These are phyloP conservation scores for Dissophora ornata DNA, from an alignment of 192 early-diverging fungal genomes.

Conservation along the genomic window DNA sequence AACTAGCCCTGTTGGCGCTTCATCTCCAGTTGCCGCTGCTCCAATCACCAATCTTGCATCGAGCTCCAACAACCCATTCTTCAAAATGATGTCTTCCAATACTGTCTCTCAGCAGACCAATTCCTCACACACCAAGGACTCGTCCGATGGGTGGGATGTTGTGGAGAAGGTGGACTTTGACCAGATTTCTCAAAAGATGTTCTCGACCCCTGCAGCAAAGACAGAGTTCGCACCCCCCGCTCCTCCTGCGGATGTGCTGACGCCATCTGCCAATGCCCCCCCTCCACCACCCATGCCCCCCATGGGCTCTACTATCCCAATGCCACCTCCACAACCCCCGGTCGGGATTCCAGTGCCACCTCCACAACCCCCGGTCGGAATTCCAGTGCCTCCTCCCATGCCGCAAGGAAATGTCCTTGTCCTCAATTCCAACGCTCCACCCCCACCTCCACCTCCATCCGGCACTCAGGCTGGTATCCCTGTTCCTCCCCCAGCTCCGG, in stretches of 20 bases:
- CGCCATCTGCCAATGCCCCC: conserved; percentile 10
- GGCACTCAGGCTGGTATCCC: conserved; percentile 9
- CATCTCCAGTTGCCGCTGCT: conserved; percentile 1
- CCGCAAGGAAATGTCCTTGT: neutral
- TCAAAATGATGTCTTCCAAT: conserved; percentile 28
- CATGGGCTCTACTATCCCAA: neutral
- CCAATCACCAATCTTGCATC: neutral
- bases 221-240: neutral
- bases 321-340: conserved; percentile 1
- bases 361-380: neutral
- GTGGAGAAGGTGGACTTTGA: conserved; percentile 35
- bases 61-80: conserved; percentile 46
- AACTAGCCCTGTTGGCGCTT: conserved; percentile 24
- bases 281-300: conserved; percentile 15
- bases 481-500: conserved; percentile 17
- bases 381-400: neutral
- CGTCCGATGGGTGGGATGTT: conserved; percentile 49
- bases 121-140: conserved; percentile 34
- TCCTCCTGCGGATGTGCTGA: conserved; percentile 1
- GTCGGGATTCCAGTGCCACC: neutral
- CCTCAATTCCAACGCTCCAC: neutral
- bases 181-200: conserved; percentile 26
- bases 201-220: conserved; percentile 2
- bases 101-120: neutral
- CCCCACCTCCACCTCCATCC: conserved; percentile 1